A percentile compares a stretch with the other conserved stretches of the same genome.
Evolutionary conservation across 2,329 filamentous ascomycete species (phyloP).

Genomic region (Botryotinia narcissicola): DNA sequence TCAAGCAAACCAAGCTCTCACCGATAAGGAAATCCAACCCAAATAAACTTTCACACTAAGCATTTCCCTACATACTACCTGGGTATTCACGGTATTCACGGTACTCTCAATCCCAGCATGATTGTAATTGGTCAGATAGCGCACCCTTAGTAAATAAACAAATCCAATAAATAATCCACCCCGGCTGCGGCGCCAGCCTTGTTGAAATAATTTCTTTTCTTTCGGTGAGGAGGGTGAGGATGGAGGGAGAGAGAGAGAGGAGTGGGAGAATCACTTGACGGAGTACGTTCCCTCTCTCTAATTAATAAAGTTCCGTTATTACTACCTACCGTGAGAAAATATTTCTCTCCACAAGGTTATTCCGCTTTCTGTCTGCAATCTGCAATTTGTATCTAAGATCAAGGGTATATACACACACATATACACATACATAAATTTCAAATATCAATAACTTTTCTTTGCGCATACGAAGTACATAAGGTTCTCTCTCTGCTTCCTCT

Average conservation of each 20-base stretch:
- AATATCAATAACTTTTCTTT: background rate
- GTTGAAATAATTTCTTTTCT: slow-evolving; percentile 4
- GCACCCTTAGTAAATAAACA: background rate
- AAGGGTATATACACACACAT: background rate
- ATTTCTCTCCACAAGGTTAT: background rate
- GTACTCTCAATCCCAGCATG: background rate
- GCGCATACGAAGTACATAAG: background rate
- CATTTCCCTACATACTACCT: background rate
- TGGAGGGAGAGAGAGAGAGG: background rate
- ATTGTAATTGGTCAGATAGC: background rate
- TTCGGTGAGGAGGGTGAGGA: background rate
- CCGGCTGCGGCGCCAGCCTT: slow-evolving; percentile 15
- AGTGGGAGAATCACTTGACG: background rate
- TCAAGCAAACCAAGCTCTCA: background rate
- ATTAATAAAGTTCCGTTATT: background rate
- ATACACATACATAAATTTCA: background rate
- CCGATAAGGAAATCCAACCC: slow-evolving; percentile 5
- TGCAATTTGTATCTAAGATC: background rate
- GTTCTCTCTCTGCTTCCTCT: background rate
- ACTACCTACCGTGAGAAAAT: background rate
- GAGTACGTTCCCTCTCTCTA: background rate
- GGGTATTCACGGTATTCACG: no score
- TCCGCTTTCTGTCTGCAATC: background rate
- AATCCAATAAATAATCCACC: background rate
- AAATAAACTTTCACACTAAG: background rate